These are phyloP conservation scores for Golubevia sp. DNA, from an alignment of 1,284 basidiomycete species.

Conservation along the genomic window DNA sequence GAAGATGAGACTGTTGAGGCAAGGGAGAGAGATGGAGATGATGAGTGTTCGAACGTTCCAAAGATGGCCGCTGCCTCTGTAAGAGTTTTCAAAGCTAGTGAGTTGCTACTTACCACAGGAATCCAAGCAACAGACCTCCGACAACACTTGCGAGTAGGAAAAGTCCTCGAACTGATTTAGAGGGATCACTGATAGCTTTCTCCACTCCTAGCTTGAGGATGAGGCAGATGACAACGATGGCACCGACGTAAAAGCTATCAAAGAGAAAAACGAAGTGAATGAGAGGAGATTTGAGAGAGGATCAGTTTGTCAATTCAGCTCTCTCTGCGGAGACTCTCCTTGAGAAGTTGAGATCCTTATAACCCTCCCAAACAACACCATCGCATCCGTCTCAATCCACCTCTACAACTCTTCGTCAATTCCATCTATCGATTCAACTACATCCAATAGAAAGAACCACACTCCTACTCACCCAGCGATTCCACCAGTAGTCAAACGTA, in stretches of 20 bases:
- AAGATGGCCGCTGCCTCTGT: too few relatives aligned
- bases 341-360: too few relatives aligned
- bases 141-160: constrained; percentile 82
- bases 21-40: neutral
- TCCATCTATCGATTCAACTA: too few relatives aligned
- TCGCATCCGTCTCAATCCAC: too few relatives aligned
- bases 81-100: too few relatives aligned
- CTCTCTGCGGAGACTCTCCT: too few relatives aligned
- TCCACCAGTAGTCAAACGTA: constrained; percentile 32
- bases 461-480: constrained; percentile 12
- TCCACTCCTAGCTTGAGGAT: constrained; percentile 87
- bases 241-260: constrained; percentile 79
- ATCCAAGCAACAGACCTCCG: constrained; percentile 81
- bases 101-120: constrained; percentile 85
- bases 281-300: constrained; percentile 11
- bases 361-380: too few relatives aligned
- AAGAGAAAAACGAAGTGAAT: constrained; percentile 76
- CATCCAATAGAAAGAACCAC: neutral
- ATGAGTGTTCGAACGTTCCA: too few relatives aligned
- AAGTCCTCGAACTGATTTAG: constrained; percentile 77
- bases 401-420: too few relatives aligned
- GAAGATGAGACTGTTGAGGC: constrained; percentile 20
- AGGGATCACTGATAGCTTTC: constrained; percentile 79
- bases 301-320: constrained; percentile 20
- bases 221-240: constrained; percentile 82